Evolutionary conservation across 1,284 basidiomycete genomes (phyloP), one percentile per base, ranked within the genome.

Genomic region (Ganoderma boninense): DNA sequence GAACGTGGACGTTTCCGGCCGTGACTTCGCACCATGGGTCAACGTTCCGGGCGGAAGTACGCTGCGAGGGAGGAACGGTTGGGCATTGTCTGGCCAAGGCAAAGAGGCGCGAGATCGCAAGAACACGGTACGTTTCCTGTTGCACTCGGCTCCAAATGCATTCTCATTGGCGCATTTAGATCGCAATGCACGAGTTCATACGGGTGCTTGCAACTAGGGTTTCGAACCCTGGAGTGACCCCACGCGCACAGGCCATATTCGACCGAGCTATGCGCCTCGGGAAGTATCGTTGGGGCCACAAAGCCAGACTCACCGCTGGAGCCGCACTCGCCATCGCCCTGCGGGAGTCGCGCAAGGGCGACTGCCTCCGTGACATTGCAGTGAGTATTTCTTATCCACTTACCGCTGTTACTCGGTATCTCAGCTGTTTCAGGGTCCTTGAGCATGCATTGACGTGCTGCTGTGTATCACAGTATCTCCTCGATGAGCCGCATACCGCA

Each of bases 321-420:
- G 91, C 90, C 2, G 86, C 89, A 52, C 82, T 94, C 42, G 86
- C 88, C 29, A 84, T 94, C 68, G 89, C 92, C 7, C 82, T 93
- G 44, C 89, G 92, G 62, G 91, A 93, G 81, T 85, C 85, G 67
- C 87, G 84, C 75, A 89, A 87, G 69, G 88, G 90, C 56, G 90
- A 92, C 76, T 87, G 87, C 13, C 82, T 94, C 49, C 84, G 82
- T 65, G 89, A 93, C 72, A 89, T 95, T 71, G 89, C 92, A 18
- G 88, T 87, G 74, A 80, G 84, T 73, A 23, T 62, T 65, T 40
- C 59, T 40, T 65, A 44, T 52, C 43, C 64, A 38, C 38, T 61
- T 35, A 56, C 65, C 65, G 62, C 62, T 62, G 14, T 46, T 64
- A 65, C 59, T 43, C 49, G 67, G 65, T 64, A 57, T 68, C 66